Percentiles rank a stretch among this genome's conserved stretches.
Evolutionary conservation across 257 asterid genomes (phyloP).

Genomic region (Fraxinus americana): DNA sequence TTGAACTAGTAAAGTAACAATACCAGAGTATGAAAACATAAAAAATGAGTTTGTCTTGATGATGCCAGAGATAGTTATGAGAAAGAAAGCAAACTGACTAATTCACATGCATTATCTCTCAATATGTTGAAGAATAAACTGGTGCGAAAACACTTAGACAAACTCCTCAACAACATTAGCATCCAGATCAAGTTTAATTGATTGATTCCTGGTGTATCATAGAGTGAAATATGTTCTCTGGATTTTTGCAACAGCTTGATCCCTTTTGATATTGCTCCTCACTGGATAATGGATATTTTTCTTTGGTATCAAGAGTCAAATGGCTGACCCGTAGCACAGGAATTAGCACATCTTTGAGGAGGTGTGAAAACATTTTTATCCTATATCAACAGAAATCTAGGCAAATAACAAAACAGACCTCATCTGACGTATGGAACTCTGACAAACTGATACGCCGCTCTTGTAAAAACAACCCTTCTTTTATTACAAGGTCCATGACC

Average conservation of each 20-base stretch:
- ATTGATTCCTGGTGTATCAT: not conserved
- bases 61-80: not conserved
- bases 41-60: not conserved
- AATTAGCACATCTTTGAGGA: not conserved
- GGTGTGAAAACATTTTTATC: not conserved
- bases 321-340: not conserved
- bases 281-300: too few species aligned
- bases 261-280: too few species aligned
- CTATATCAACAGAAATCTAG: not conserved
- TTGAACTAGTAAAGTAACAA: not conserved
- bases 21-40: not conserved
- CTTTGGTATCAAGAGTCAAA: too few species aligned
- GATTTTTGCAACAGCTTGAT: too few species aligned
- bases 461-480: constrained; percentile 55
- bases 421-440: constrained; percentile 91
- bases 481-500: constrained; percentile 71
- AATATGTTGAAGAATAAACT: not conserved
- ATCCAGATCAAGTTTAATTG: not conserved
- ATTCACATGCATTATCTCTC: not conserved
- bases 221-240: too few species aligned
- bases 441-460: constrained; percentile 82
- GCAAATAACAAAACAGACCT: constrained; percentile 47
- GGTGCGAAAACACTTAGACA: not conserved
- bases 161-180: not conserved
- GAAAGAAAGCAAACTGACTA: too few species aligned